Evolutionary conservation across 352 stramenopile species (phyloP), one percentile per base, ranked within the genome.

Genomic region (Pythium brachiatum): DNA sequence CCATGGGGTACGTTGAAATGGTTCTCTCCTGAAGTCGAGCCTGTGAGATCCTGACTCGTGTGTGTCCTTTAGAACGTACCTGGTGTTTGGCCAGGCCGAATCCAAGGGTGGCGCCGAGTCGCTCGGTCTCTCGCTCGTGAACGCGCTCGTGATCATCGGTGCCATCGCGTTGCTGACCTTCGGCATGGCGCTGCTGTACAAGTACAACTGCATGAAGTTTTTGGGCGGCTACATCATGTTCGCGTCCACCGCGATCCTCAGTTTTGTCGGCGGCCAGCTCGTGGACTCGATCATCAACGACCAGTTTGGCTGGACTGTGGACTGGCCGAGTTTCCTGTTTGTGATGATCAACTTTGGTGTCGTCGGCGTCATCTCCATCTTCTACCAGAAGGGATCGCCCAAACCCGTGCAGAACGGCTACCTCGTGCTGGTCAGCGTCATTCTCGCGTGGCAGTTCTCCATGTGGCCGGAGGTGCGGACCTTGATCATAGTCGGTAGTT

Each of bases 391-490:
- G 59, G 83, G 86, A 12, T 89, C 75, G 25, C 70, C 86, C 43
- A 92, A 90, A 67, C 60, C 94, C 44, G 66, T 98, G 7, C 95
- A 96, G 60, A 97, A 99, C 69, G 79, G 76, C 7, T 99, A 99
- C 73, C 70, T 99, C 20, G 88, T 99, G 47, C 72, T 91, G 31
- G 96, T 97, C 27, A 98, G 89, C 53, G 94, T 99, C 18, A 98
- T 99, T 60, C 81, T 99, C 59, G 95, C 96, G 18, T 99, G 96
- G 95, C 84, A 99, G 63, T 90, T 99, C 36, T 97, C 90, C 46
- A 96, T 97, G 79, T 98, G 98, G 74, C 94, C 97, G 27, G 88
- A 97, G 96, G 90, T 95, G 92, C 77, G 52, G 21, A 57, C 2
- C 20, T n/a, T n/a, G n/a, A n/a, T n/a, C n/a, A n/a, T n/a, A n/a